A percentile compares a stretch with the other conserved stretches of the same genome.
Conservation (phyloP, 169 alveolate genomes). For the Eimeria falciformis region DNA sequence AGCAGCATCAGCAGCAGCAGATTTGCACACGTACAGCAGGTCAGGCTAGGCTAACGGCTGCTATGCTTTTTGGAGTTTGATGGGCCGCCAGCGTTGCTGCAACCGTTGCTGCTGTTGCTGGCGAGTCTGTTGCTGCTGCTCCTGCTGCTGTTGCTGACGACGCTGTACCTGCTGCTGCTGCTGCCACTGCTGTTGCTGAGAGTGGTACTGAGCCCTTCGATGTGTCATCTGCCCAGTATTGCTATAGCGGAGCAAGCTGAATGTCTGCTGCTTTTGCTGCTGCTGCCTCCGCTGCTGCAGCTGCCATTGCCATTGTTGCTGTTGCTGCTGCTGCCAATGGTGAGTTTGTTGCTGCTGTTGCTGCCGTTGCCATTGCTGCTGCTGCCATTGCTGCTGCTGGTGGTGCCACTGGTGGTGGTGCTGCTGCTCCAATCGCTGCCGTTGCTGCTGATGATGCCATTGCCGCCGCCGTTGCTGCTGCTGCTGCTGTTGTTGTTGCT, state of each 20-base stretch:
- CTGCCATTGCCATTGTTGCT: neutral
- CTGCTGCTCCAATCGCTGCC: neutral
- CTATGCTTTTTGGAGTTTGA: no score
- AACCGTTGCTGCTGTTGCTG: constrained; percentile 7
- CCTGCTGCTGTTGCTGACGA: neutral
- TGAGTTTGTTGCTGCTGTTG: neutral
- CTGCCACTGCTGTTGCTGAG: neutral
- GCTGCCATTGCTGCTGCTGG: neutral
- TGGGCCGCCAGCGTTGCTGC: no score
- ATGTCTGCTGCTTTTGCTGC: neutral
- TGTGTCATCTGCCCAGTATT: neutral
- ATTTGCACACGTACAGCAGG: neutral
- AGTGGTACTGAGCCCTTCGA: neutral
- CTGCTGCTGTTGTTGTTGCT: neutral
- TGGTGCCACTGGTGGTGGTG: neutral
- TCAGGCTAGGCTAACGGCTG: neutral
- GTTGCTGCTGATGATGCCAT: neutral
- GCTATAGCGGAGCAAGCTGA: neutral
- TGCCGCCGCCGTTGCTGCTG: neutral
- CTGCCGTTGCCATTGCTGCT: neutral
- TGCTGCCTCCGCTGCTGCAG: constrained; percentile 9
- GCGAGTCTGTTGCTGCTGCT: neutral
- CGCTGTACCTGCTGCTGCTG: neutral
- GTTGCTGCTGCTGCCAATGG: neutral
- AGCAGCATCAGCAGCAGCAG: neutral